These are phyloP conservation scores for Suhomyces xylopsoci DNA, from an alignment of 805 yeast species.

Conservation along the genomic window DNA sequence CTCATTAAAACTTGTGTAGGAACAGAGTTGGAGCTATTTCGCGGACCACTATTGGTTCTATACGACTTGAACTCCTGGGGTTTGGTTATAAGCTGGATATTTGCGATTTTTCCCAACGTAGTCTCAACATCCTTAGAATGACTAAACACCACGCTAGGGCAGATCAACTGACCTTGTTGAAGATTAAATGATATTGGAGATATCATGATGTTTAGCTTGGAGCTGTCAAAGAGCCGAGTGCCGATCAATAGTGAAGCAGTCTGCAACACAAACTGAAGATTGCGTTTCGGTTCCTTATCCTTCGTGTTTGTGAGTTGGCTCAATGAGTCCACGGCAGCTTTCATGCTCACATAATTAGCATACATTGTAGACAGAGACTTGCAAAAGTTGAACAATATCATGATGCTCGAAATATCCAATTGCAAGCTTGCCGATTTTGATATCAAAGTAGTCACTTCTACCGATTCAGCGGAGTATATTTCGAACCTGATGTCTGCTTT, in stretches of 20 bases:
- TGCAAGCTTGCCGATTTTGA: slow-evolving; percentile 38
- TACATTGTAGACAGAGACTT: slow-evolving; percentile 21
- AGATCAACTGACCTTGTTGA: slow-evolving; percentile 23
- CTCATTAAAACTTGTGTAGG: slow-evolving; percentile 18
- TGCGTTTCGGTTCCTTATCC: neutral
- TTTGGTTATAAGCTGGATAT: slow-evolving; percentile 25
- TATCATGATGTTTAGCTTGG: slow-evolving; percentile 23
- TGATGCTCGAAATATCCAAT: slow-evolving; percentile 21
- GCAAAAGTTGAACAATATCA: slow-evolving; percentile 25
- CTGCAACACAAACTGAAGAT: slow-evolving; percentile 33
- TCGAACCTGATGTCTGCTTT: slow-evolving; percentile 57
- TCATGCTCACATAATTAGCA: slow-evolving; percentile 16
- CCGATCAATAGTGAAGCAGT: slow-evolving; percentile 35
- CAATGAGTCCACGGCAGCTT: slow-evolving; percentile 2
- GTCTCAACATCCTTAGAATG: slow-evolving; percentile 17
- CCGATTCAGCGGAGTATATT: slow-evolving; percentile 21
- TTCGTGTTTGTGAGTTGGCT: neutral
- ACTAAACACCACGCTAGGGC: slow-evolving; percentile 23
- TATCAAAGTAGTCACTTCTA: slow-evolving; percentile 40
- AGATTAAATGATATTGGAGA: slow-evolving; percentile 47
- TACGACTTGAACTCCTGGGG: slow-evolving; percentile 24
- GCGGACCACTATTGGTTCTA: slow-evolving; percentile 7
- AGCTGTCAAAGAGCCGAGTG: slow-evolving; percentile 15
- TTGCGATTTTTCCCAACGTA: slow-evolving; percentile 19
- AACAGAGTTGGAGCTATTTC: slow-evolving; percentile 10